Evolutionary conservation across 2,329 filamentous ascomycete genomes (phyloP), one percentile per base, ranked within the genome.

Genomic region (Lachnellula willkommii): DNA sequence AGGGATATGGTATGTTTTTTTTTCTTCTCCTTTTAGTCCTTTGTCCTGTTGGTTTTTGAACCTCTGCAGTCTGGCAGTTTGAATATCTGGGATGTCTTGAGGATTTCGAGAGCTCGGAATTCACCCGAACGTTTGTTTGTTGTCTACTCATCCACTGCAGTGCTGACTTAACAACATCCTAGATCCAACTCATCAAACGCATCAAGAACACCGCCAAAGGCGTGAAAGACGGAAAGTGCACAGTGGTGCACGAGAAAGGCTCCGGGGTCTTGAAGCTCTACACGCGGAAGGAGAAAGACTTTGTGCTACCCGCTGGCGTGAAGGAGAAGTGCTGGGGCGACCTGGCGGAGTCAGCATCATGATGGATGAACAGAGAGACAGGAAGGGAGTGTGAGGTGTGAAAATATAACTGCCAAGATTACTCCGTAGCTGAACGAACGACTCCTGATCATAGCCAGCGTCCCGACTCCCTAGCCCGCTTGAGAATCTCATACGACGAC

Each of bases 401-500:
- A 8, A 28, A 28, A 28, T 8, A 5, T 6, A 28, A 28, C 5
- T 28, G 26, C 26, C 4, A 28, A 28, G 4, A 28, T 28, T 28
- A n/a, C n/a, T n/a, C n/a, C n/a, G n/a, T n/a, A 28, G 7, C 8
- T 28, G 26, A 28, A 28, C 22, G 22, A 28, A 28, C 20, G 20
- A 28, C 26, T 28, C 26, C 57, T 53, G 63, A 43, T 61, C 68
- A 79, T 72, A 63, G 72, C 68, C 65, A 80, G 78, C n/a, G 79
- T 70, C 60, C 65, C 65, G 3, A 78, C 78, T 20, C 20, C 20
- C 20, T 20, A 20, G 20, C 65, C 45, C 70, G 67, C 42, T 72
- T 72, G 65, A 77, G 77, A 17, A 72, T 66, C 47, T 73, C 77
- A 58, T 71, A 70, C 53, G 73, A 63, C n/a, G n/a, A n/a, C n/a